Base-by-base conservation (phyloP, 257 asterid species). In the Ligustrum vulgare region DNA sequence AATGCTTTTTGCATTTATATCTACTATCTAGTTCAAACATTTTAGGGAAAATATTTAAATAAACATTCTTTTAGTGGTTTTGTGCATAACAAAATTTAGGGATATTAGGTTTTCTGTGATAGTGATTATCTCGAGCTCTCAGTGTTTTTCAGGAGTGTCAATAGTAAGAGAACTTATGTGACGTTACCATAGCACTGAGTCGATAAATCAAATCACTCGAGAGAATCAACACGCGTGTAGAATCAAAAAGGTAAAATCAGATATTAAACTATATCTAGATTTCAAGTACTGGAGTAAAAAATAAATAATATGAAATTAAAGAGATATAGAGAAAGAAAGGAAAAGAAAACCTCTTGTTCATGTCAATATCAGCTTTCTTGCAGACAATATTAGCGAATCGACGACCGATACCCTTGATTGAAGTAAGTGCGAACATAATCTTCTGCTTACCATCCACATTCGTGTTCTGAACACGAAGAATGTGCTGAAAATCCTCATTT, bases 371-470 rank as follows among this genome's bases (percentile, higher is more conserved):
- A 28, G 88, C 88, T 70, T 84, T 84, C 69, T 84, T 81, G 86
- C 88, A 84, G 47, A 78, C 66, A 28, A 84, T 84, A 67, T 84
- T 84, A 47, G 88, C 82, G 75, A 84, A 84, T 69, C 88, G 88
- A 45, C 88, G 88, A 22, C 88, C 86, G 3, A 84, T 84, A 81
- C 88, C 88, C 68, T 84, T 84, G 70, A 84, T 84, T 16, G 88
- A 79, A 13, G 88, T 84, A 79, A 84, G 22, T 32, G 88, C 88
- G 28, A 81, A 84, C 88, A 84, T 84, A 34, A 84, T 83, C 82
- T 84, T 84, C 69, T 84, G 85, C 70, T 84, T 84, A 41, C 88
- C 88, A 76, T 84, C 88, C 1, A 84, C 88, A 45, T 84, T 84
- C 12, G 88, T 84, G 62, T 84, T 84, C 66, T 84, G 88, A 2